These are phyloP conservation scores for Vaccinium corymbosum DNA, from an alignment of 148 eudicot genomes.

Conservation along the genomic window DNA sequence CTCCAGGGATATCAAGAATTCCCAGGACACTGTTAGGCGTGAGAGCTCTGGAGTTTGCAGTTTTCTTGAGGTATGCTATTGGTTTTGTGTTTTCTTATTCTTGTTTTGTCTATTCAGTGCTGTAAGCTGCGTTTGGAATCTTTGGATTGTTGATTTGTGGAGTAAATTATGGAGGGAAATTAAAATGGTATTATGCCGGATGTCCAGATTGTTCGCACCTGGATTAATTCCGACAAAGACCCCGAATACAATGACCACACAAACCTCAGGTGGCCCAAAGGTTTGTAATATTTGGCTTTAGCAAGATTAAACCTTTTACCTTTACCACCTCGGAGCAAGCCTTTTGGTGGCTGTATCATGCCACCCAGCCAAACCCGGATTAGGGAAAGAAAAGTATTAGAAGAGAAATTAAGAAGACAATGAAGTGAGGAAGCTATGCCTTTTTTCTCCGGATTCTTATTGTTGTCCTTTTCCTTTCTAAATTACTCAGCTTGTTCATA, in stretches of 20 bases:
- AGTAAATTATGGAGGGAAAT: background rate
- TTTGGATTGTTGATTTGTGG: background rate
- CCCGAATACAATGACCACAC: no score
- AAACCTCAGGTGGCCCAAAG: no score
- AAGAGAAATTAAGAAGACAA: no score
- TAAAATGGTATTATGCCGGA: no score
- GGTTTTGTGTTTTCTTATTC: background rate
- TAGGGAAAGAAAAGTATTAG: no score
- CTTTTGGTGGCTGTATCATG: no score
- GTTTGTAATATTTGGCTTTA: no score
- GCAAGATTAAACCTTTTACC: no score
- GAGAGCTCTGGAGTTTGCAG: conserved; percentile 56
- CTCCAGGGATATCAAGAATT: conserved; percentile 52
- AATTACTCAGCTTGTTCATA: background rate
- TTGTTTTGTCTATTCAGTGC: background rate
- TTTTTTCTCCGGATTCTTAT: background rate
- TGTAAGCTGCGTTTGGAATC: background rate
- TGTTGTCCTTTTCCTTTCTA: background rate
- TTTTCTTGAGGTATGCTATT: conserved; percentile 56
- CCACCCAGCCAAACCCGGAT: no score
- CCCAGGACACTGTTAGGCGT: conserved; percentile 37
- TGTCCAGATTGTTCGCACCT: no score
- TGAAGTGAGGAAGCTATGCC: background rate
- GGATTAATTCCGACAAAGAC: no score
- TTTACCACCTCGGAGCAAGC: no score